These are phyloP conservation scores for Calonectria honghensis DNA, from an alignment of 2,329 filamentous ascomycete species.

Conservation along the genomic window DNA sequence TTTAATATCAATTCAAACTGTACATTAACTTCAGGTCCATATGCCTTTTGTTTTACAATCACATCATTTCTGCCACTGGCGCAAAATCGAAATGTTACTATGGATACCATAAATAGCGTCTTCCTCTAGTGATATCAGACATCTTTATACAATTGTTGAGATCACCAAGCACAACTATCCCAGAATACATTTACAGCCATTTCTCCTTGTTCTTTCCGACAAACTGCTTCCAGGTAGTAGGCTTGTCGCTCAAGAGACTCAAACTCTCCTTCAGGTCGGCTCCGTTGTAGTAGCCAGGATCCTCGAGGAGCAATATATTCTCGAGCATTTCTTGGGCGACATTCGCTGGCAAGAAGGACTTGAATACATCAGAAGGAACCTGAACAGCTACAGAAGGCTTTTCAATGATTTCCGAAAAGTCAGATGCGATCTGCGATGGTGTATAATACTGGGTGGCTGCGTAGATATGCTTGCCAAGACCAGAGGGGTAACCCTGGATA, in stretches of 20 bases:
- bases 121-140: background rate
- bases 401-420: constrained; percentile 60
- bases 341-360: constrained; percentile 56
- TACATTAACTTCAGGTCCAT: background rate
- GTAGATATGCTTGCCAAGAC: constrained; percentile 58
- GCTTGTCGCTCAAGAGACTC: constrained; percentile 59
- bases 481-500: constrained; percentile 54
- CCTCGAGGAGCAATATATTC: constrained; percentile 63
- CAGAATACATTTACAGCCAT: constrained; percentile 8
- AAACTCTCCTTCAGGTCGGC: constrained; percentile 58
- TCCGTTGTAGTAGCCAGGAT: constrained; percentile 64
- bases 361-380: constrained; percentile 59
- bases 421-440: constrained; percentile 55
- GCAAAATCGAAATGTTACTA: background rate
- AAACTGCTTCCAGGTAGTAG: constrained; percentile 62
- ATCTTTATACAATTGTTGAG: background rate
- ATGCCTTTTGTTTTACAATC: constrained; percentile 1
- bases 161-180: background rate
- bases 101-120: background rate
- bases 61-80: background rate
- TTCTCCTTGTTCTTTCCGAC: constrained; percentile 54
- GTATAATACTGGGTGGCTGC: constrained; percentile 61
- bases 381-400: constrained; percentile 56
- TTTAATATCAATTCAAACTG: background rate
- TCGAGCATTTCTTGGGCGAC: constrained; percentile 62